Base-by-base conservation (phyloP, 2,329 filamentous ascomycete species). In the Hortaea sp. region DNA sequence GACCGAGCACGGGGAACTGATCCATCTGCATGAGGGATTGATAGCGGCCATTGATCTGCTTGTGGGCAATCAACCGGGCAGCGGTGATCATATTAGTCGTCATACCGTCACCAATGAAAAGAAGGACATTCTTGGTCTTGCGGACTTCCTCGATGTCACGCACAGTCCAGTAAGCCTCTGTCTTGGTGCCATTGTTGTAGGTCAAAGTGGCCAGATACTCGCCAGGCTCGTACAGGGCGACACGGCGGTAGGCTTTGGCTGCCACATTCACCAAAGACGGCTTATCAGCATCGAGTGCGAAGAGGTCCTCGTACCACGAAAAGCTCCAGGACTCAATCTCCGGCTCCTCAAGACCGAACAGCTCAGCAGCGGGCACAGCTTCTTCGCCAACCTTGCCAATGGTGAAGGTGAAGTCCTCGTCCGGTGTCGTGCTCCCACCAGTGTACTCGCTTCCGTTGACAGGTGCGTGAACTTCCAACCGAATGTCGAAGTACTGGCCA, bases 41-140 rank as follows among this genome's bases (percentile, higher is more conserved):
- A 65, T 90, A 94, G 64, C 84, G 85, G 56, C 87, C 87, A 60
- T 94, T 92, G 72, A 90, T 76, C 55, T 76, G 82, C 71, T 87
- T 84, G 72, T 94, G 87, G 12, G 76, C 86, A 46, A 94, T 80
- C 46, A 92, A 73, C 54, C 87, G 83, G 45, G 86, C 86, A 38
- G 87, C 87, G 5, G 57, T 60, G 47, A 61, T 61, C 58, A 60
- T 60, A 67, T 85, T 85, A 39, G 83, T 87, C 3, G 75, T 78
- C 74, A 77, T 77, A 29, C 74, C 77, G 47, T 79, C 76, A 63
- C 87, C 87, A 53, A 94, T 86, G 68, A 92, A 94, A 52, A 92
- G 74, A 56, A 92, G 79, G 54, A 92, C 79, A 55, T 92, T 53
- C 77, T 89, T 92, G 35, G 85, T 82, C 69, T 79, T 85, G 66